Base-by-base conservation (phyloP, 2,329 filamentous ascomycete species). In the Aspergillus sp. region DNA sequence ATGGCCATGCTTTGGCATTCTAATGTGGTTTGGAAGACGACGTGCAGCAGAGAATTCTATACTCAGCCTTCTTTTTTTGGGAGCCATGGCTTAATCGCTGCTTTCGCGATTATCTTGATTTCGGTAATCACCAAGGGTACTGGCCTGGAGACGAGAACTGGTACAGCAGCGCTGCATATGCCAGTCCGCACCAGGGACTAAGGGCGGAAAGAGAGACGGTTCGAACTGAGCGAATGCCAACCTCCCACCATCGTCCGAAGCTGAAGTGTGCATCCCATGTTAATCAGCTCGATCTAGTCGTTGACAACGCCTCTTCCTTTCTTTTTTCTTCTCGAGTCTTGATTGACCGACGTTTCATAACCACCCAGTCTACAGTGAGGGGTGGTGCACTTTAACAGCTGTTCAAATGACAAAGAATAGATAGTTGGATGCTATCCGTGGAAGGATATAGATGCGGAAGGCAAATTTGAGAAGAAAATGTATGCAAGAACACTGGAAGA, bases 401-500 rank as follows among this genome's bases (percentile, higher is more conserved):
- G 20, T 6, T 46, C 19, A 41, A 24, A 42, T 20, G 33, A 45
- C 22, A 22, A 17, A 22, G 34, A 27, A 47, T 54, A 40, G 19
- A 15, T 40, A 19, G 46, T 24, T 22, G 24, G 39, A 8, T 7
- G n/a, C 24, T 45, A 22, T 42, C 24, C 37, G 27, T 17, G 51
- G 6, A 40, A 40, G 7, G n/a, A 45, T 41, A 17, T 37, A 17
- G 17, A 37, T 17, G 22, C 19, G 40, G 19, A 15, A 44, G 41
- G 15, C 17, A 27, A n/a, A 19, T 30, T 4, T 51, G 39, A 39
- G 46, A 45, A 22, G 37, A 34, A 54, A 45, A 54, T 58, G 56
- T 58, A 58, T 42, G 19, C 51, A 50, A 34, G 20, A 45, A 51
- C 39, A 46, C 46, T 46, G n/a, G 50, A 48, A 52, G 48, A 41